These are phyloP conservation scores for Lecanicillium sp. DNA, from an alignment of 2,329 filamentous ascomycete species.

Conservation along the genomic window DNA sequence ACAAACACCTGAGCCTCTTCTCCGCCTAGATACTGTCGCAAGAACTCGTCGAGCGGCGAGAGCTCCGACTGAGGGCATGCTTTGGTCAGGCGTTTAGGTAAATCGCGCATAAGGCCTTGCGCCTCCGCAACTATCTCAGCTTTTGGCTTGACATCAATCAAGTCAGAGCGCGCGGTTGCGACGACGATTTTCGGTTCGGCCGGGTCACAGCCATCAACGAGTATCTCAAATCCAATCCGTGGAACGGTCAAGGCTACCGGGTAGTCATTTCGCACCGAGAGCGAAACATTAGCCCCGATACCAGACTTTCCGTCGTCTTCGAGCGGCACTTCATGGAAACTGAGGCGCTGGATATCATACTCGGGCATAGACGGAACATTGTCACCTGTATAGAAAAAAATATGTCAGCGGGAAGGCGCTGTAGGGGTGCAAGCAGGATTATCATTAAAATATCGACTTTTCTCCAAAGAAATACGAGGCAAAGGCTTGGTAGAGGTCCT, in stretches of 20 bases:
- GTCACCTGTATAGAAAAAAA: constrained; percentile 42
- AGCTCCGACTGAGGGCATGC: constrained; percentile 68
- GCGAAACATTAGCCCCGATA: constrained; percentile 72
- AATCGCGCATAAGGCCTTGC: constrained; percentile 60
- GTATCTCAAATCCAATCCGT: constrained; percentile 72
- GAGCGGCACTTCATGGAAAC: constrained; percentile 63
- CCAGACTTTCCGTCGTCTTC: constrained; percentile 45
- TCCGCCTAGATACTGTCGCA: constrained; percentile 76
- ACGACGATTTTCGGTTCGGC: constrained; percentile 69
- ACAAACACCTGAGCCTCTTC: constrained; percentile 74
- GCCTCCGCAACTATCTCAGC: constrained; percentile 62
- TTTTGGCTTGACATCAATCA: constrained; percentile 60
- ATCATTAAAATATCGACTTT: constrained; percentile 35
- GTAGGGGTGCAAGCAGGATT: constrained; percentile 3
- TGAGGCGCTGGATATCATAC: constrained; percentile 75
- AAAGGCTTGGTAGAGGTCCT: constrained; percentile 59
- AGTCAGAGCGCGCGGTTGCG: constrained; percentile 64
- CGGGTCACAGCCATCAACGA: constrained; percentile 72
- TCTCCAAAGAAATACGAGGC: constrained; percentile 54
- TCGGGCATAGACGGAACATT: constrained; percentile 71
- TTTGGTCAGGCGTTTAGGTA: constrained; percentile 66
- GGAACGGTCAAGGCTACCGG: constrained; percentile 72
- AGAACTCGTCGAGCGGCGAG: constrained; percentile 77
- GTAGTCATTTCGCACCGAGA: constrained; percentile 68
- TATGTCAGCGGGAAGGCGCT: constrained; percentile 24